Conservation (phyloP, 2,329 filamentous ascomycete genomes). For the Sporothrix euskadiensis region DNA sequence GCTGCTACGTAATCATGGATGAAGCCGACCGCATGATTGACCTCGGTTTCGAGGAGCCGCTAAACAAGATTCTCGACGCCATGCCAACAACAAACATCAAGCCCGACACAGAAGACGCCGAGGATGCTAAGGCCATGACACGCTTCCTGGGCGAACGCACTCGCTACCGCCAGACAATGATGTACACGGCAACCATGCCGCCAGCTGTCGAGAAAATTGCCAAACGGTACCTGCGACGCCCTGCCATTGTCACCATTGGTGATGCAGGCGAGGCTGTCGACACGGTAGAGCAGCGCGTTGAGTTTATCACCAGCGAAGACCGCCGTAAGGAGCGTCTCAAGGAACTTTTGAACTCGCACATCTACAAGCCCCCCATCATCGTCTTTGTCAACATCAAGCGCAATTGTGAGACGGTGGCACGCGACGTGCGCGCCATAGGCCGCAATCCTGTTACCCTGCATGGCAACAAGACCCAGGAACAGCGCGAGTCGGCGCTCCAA, state of each 20-base stretch:
- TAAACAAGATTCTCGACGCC: slow-evolving; percentile 96
- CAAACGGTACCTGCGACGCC: slow-evolving; percentile 91
- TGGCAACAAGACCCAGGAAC: slow-evolving; percentile 95
- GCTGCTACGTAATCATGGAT: slow-evolving; percentile 99
- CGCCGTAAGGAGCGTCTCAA: slow-evolving; percentile 94
- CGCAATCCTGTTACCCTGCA: slow-evolving; percentile 88
- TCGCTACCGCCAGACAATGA: slow-evolving; percentile 96
- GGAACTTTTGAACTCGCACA: slow-evolving; percentile 78
- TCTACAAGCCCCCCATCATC: slow-evolving; percentile 88
- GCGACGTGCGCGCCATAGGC: slow-evolving; percentile 92
- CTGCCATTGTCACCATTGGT: slow-evolving; percentile 91
- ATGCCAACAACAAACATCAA: slow-evolving; percentile 92
- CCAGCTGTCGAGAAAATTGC: slow-evolving; percentile 89
- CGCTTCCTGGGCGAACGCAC: slow-evolving; percentile 72
- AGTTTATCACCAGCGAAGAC: slow-evolving; percentile 87
- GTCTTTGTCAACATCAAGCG: slow-evolving; percentile 99
- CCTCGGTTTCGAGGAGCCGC: slow-evolving; percentile 93
- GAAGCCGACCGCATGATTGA: slow-evolving; percentile 99
- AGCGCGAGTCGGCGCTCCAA: slow-evolving; percentile 87
- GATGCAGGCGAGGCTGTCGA: slow-evolving; percentile 95
- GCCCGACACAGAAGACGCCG: slow-evolving; percentile 88
- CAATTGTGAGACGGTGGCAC: slow-evolving; percentile 92
- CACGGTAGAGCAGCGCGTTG: slow-evolving; percentile 94
- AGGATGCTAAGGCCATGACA: slow-evolving; percentile 83
- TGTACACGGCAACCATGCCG: slow-evolving; percentile 99